A percentile compares a stretch with the other conserved stretches of the same genome.
phyloP scores from a whole-genome alignment of 2,329 filamentous ascomycete species.

The Alternaria dauci region DNA sequence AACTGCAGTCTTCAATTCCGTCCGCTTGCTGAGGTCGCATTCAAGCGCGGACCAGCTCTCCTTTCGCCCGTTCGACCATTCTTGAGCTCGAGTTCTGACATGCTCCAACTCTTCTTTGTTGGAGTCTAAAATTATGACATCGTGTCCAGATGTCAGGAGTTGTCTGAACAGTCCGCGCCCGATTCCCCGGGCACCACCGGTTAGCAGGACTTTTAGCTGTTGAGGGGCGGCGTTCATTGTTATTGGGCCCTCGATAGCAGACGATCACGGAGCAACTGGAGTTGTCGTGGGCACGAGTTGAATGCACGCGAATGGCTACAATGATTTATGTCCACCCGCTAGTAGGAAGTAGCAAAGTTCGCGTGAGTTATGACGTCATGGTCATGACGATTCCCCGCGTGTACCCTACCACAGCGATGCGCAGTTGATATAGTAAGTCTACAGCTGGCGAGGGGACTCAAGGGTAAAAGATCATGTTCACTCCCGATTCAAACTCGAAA shows the following conservation, averaged over 20 bases:
- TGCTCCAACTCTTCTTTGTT: conserved; percentile 53
- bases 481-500: background rate
- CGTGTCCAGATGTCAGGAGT: conserved; percentile 54
- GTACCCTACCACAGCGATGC: background rate
- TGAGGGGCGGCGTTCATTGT: conserved; percentile 9
- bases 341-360: background rate
- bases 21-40: conserved; percentile 54
- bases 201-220: conserved; percentile 47
- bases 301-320: background rate
- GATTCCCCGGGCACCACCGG: conserved; percentile 58
- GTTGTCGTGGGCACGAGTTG: background rate
- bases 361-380: background rate
- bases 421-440: background rate
- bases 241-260: background rate
- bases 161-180: conserved; percentile 56
- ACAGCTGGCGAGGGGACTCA: too few relatives aligned
- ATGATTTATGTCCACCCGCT: background rate
- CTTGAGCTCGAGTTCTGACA: conserved; percentile 42
- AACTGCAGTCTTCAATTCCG: conserved; percentile 49
- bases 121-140: conserved; percentile 57
- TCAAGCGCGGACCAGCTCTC: conserved; percentile 30
- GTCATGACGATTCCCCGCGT: background rate
- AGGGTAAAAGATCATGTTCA: background rate
- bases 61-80: conserved; percentile 26
- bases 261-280: background rate